Conservation (phyloP, 306 rosid genomes). For the Oemleria cerasiformis region DNA sequence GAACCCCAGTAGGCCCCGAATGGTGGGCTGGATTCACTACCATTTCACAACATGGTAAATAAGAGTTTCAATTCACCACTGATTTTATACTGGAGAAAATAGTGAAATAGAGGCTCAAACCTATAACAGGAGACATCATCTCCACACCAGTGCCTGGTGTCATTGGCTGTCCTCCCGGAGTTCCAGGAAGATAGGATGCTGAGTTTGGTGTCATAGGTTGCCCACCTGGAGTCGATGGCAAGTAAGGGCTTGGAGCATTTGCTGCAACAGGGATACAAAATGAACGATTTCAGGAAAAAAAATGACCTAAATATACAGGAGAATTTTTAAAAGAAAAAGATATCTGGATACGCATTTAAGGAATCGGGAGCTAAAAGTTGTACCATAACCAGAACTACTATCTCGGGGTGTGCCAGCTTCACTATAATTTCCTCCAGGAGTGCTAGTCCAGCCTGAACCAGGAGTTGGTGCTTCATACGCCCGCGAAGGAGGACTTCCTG, state of each 20-base stretch:
- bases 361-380: slow-evolving; percentile 1
- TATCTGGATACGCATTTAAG: background rate
- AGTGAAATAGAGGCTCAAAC: slow-evolving; percentile 28
- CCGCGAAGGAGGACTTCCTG: slow-evolving; percentile 95
- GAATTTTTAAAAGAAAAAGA: background rate
- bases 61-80: background rate
- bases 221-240: slow-evolving; percentile 99
- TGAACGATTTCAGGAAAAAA: background rate
- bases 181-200: slow-evolving; percentile 93
- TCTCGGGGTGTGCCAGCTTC: slow-evolving; percentile 96
- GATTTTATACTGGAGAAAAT: background rate
- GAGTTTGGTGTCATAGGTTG: slow-evolving; percentile 99
- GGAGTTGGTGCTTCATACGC: slow-evolving; percentile 98
- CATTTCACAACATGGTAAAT: background rate
- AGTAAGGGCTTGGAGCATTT: slow-evolving; percentile 98
- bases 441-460: slow-evolving; percentile 95
- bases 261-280: slow-evolving; percentile 43
- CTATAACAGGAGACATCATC: slow-evolving; percentile 93
- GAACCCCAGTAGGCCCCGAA: background rate
- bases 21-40: background rate
- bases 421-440: slow-evolving; percentile 87
- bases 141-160: slow-evolving; percentile 99
- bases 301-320: background rate
- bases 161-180: slow-evolving; percentile 99
- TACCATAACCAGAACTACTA: slow-evolving; percentile 70